Evolutionary conservation across 345 rosid species (phyloP).

Genomic region (Raphanus sativus): DNA sequence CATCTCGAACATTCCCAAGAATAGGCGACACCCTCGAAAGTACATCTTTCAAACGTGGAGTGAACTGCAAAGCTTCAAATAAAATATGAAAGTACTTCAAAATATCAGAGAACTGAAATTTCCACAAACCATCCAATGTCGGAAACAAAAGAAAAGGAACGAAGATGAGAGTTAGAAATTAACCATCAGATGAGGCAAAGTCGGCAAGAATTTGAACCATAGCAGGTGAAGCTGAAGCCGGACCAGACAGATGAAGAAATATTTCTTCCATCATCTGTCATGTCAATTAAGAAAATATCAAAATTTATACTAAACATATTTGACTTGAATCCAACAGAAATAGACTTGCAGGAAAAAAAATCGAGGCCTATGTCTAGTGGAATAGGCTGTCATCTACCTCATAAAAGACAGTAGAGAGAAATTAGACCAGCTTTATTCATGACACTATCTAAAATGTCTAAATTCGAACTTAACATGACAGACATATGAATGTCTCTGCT

Average conservation of each 20-base stretch:
- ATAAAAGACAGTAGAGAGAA: slow-evolving; percentile 3
- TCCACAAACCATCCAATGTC: slow-evolving; percentile 11
- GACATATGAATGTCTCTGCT: slow-evolving; percentile 16
- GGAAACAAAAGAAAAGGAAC: slow-evolving; percentile 5
- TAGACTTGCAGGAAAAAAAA: not conserved
- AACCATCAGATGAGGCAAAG: slow-evolving; percentile 95
- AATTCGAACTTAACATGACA: slow-evolving; percentile 13
- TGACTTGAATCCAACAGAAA: not conserved
- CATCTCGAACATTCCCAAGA: slow-evolving; percentile 89
- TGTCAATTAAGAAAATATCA: slow-evolving; percentile 11
- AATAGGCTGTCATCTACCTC: slow-evolving; percentile 18
- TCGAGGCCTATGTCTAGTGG: not conserved
- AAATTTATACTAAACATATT: slow-evolving; percentile 17
- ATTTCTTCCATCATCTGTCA: slow-evolving; percentile 97
- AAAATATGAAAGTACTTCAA: slow-evolving; percentile 41
- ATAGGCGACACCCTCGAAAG: slow-evolving; percentile 83
- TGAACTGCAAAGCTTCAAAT: slow-evolving; percentile 88
- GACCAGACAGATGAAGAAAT: slow-evolving; percentile 72
- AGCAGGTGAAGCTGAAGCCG: slow-evolving; percentile 76
- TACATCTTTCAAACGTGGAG: slow-evolving; percentile 87
- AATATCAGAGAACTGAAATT: slow-evolving; percentile 35
- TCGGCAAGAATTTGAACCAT: slow-evolving; percentile 98
- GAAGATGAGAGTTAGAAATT: slow-evolving; percentile 35
- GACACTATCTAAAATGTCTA: slow-evolving; percentile 12
- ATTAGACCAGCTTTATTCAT: not conserved